Evolutionary conservation across 306 rosid species (phyloP), one percentile per base, ranked within the genome.

Genomic region (Mimosa pudica): DNA sequence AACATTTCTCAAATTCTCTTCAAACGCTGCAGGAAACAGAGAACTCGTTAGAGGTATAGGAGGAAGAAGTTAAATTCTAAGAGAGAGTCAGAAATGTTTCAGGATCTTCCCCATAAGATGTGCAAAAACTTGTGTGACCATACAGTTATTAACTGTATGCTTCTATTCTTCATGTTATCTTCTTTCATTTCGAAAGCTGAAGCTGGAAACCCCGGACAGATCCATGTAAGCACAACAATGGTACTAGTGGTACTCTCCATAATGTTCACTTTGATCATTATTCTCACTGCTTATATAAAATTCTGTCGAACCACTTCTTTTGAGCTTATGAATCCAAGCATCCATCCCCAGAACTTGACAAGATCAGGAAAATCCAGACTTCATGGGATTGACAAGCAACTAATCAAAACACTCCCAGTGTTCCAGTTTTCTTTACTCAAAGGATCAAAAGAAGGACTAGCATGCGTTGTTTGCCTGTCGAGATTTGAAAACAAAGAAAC

Each of bases 391-490:
- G 90, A 91, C 33, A 91, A 80, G 83, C 71, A 88, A 16, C 88
- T 91, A 0, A 85, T 95, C 11, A 92, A 90, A 68, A 80, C 97
- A 42, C 98, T 95, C 17, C 98, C 98, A 7, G 85, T 84, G 76
- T 91, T 95, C 73, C 77, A 85, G 71, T 91, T 93, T 84, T 95
- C 98, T 36, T 83, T 90, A 0, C 86, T 95, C 1, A 91, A 81
- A 45, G 98, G 98, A 1, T 86, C 92, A 20, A 95, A 79, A 78
- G 89, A 90, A 77, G 98, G 97, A n/a, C 92, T 95, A 2, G 98
- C 89, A 80, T 92, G 97, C 73, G 70, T 89, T 0, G 95, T 95
- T 73, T 95, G 97, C 41, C 73, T 95, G 1, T 91, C 98, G 0
- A 92, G 77, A 78, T 95, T 92, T 8, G 92, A 92, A 76, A 97